Base-by-base conservation (phyloP, 192 early-diverging fungal genomes). In the Backusella macrospora region DNA sequence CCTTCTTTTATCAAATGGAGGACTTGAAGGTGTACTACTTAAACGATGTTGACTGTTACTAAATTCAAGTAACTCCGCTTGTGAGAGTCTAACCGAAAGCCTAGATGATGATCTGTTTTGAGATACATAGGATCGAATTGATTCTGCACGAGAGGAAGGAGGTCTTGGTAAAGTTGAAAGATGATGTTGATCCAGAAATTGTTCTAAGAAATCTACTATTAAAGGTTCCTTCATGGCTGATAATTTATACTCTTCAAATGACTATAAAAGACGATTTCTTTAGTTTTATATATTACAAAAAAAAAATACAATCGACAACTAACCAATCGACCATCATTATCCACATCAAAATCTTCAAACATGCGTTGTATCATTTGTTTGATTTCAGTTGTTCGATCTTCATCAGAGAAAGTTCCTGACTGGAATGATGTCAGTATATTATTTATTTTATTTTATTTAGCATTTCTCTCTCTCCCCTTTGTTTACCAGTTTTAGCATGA, bases 331-430 rank as follows among this genome's bases (percentile, higher is more conserved):
- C 90, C 92, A 71, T 94, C 91, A 34, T 88, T 91, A 78, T 94
- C 87, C 21, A 94, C 89, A 73, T 94, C 93, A 76, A 94, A 73
- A 70, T 94, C 93, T 49, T 92, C 84, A 82, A 94, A 94, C 73
- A 94, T 86, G 55, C 88, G 85, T 48, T 81, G 75, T n/a, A 94
- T 90, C 62, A 93, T 80, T 44, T 85, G 81, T 52, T 82, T 80
- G 46, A 94, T 89, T 65, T 86, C 81, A 43, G 83, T 79, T 8
- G 90, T 86, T 75, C 89, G 87, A 72, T 94, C 93, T 64, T 89
- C 90, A 66, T 89, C 78, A 59, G 85, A 86, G 65, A 86, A 90
- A 13, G 71, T 63, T 10, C 52, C 39, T 10, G 80, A 78, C 80
- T 82, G 47, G 8, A 59, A 65, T 6, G n/a, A 5, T 45, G 43